Percentiles rank a stretch among this genome's conserved stretches.
Evolutionary conservation across 2,329 filamentous ascomycete genomes (phyloP).

Genomic region (Cladophialophora bantiana): DNA sequence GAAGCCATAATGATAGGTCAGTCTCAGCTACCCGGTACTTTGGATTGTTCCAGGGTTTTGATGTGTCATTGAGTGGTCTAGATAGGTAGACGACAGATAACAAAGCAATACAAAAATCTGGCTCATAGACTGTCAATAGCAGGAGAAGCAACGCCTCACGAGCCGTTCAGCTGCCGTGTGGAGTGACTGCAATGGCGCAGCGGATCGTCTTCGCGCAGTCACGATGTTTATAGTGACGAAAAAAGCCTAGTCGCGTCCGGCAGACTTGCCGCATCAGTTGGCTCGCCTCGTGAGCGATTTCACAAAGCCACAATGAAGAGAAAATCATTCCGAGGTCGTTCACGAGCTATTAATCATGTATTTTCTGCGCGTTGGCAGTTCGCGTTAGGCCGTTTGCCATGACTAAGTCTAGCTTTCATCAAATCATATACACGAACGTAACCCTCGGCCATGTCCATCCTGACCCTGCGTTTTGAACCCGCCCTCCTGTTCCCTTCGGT

Average conservation of each 20-base stretch:
- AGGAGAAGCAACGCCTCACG: not conserved
- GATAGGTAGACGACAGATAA: not conserved
- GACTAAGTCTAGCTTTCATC: slow-evolving; percentile 31
- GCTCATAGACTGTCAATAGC: not conserved
- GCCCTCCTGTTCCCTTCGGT: not conserved
- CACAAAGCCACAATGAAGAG: not conserved
- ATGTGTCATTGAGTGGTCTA: not conserved
- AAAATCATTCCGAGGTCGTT: not conserved
- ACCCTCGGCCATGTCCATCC: slow-evolving; percentile 16
- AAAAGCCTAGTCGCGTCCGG: not conserved
- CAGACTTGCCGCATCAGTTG: not conserved
- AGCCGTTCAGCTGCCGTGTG: not conserved
- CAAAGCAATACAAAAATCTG: not conserved
- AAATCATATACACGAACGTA: slow-evolving; percentile 36
- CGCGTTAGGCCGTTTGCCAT: slow-evolving; percentile 21
- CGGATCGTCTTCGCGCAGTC: not conserved
- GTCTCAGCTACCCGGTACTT: not conserved
- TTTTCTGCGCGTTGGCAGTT: slow-evolving; percentile 26
- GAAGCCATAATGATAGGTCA: slow-evolving; percentile 16
- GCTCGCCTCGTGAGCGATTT: too few relatives aligned
- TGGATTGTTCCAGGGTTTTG: not conserved
- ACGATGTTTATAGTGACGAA: slow-evolving; percentile 1
- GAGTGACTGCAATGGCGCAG: not conserved
- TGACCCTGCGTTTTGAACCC: not conserved
- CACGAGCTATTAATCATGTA: slow-evolving; percentile 24